Conservation (phyloP, 768 basidiomycete species). For the Termitomyces eurrhizus region DNA sequence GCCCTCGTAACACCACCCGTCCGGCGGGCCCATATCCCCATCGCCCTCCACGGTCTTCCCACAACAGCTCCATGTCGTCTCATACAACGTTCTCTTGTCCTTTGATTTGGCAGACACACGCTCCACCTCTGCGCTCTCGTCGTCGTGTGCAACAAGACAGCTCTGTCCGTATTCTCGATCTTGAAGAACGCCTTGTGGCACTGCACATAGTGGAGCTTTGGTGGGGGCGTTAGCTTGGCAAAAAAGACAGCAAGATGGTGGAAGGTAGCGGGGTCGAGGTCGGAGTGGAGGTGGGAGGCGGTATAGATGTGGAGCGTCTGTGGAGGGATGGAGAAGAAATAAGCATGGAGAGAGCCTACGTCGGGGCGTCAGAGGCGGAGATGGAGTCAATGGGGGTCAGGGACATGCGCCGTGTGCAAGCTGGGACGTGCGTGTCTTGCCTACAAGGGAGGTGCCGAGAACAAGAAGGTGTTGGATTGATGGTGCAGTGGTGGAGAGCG, state of each 20-base stretch:
- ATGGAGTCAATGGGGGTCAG: constrained; percentile 20
- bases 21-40: no score
- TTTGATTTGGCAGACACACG: no score
- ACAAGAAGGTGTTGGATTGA: constrained; percentile 42
- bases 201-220: no score
- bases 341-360: not conserved
- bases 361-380: constrained; percentile 11
- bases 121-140: no score
- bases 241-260: constrained; percentile 56
- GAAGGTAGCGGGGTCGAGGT: constrained; percentile 28
- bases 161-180: constrained; percentile 11
- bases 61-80: no score
- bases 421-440: constrained; percentile 51
- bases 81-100: constrained; percentile 16
- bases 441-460: constrained; percentile 47
- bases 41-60: no score
- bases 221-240: constrained; percentile 44
- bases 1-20: no score
- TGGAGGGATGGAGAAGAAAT: not conserved
- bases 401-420: constrained; percentile 45
- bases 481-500: constrained; percentile 30
- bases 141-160: no score
- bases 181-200: no score
- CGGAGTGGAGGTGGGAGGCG: no score
- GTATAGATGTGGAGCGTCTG: not conserved